A percentile compares a stretch with the other conserved stretches of the same genome.
phyloP scores from a whole-genome alignment of 106 monocot genomes.

The Alisma plantagoaquatica region DNA sequence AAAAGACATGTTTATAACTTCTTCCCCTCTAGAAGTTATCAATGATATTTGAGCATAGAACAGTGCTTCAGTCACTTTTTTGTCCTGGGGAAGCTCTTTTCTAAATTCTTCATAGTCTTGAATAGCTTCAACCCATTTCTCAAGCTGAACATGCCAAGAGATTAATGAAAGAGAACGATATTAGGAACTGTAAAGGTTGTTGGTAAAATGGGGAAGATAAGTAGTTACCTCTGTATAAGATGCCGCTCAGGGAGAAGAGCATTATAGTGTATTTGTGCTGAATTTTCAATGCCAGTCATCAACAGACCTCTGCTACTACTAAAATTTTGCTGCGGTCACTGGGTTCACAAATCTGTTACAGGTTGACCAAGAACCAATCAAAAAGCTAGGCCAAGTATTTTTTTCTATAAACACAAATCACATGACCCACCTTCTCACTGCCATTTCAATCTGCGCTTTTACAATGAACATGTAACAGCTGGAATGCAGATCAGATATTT shows the following conservation, averaged over 20 bases:
- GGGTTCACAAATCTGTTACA: constrained; percentile 67
- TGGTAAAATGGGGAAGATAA: background rate
- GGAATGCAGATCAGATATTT: constrained; percentile 24
- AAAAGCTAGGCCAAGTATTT: background rate
- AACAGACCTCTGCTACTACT: constrained; percentile 63
- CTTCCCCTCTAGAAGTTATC: constrained; percentile 54
- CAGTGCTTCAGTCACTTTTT: constrained; percentile 57
- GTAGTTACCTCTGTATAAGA: constrained; percentile 74
- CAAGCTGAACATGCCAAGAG: constrained; percentile 32
- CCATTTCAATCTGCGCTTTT: constrained; percentile 56
- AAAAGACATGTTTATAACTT: constrained; percentile 64
- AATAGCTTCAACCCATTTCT: constrained; percentile 68
- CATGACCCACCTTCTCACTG: constrained; percentile 44
- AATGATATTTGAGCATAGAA: constrained; percentile 62
- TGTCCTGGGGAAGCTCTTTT: constrained; percentile 57
- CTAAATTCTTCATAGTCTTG: constrained; percentile 65
- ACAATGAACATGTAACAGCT: constrained; percentile 38
- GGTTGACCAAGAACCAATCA: constrained; percentile 3
- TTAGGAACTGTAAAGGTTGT: background rate
- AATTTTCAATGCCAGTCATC: constrained; percentile 78
- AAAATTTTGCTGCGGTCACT: constrained; percentile 53
- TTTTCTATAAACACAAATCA: background rate
- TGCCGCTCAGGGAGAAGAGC: constrained; percentile 59
- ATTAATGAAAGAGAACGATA: background rate
- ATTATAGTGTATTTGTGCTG: constrained; percentile 63